Evolutionary conservation across 2,329 filamentous ascomycete species (phyloP).

Genomic region (Venturia aucupariae): DNA sequence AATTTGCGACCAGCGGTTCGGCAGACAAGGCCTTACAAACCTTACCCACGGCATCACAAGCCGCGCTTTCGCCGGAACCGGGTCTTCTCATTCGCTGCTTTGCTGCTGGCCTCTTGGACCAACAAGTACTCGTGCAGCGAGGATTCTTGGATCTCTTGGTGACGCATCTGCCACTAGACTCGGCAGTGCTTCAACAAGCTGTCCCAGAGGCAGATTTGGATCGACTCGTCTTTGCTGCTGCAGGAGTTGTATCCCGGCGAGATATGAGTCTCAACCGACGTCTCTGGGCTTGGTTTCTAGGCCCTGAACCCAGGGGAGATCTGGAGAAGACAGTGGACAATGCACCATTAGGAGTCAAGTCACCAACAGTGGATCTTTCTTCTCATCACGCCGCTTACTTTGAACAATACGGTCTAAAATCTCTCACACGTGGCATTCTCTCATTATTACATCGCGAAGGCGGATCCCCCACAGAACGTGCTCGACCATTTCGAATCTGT

Average conservation of each 20-base stretch:
- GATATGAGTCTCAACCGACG: constrained; percentile 96
- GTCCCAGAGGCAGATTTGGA: constrained; percentile 71
- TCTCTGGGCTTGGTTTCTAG: constrained; percentile 93
- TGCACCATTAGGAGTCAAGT: constrained; percentile 41
- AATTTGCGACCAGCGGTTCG: constrained; percentile 41
- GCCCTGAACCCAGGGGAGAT: constrained; percentile 52
- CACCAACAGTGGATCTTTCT: constrained; percentile 29
- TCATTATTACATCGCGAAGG: constrained; percentile 59
- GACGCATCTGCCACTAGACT: constrained; percentile 77
- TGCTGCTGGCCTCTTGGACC: constrained; percentile 76
- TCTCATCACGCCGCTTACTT: constrained; percentile 60
- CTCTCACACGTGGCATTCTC: constrained; percentile 65
- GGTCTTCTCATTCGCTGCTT: constrained; percentile 86
- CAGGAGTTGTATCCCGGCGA: constrained; percentile 76
- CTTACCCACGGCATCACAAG: constrained; percentile 45
- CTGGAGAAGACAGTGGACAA: constrained; percentile 27
- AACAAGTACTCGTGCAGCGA: constrained; percentile 83
- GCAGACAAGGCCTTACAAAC: constrained; percentile 26
- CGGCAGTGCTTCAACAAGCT: constrained; percentile 65
- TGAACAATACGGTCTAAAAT: constrained; percentile 63
- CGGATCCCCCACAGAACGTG: constrained; percentile 54
- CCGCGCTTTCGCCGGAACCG: constrained; percentile 82
- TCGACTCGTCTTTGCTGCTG: constrained; percentile 69
- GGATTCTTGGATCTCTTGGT: constrained; percentile 91
- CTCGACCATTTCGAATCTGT: constrained; percentile 81